Evolutionary conservation across 805 yeast species (phyloP).

Genomic region (Kluyveromyces dobzhanskii): DNA sequence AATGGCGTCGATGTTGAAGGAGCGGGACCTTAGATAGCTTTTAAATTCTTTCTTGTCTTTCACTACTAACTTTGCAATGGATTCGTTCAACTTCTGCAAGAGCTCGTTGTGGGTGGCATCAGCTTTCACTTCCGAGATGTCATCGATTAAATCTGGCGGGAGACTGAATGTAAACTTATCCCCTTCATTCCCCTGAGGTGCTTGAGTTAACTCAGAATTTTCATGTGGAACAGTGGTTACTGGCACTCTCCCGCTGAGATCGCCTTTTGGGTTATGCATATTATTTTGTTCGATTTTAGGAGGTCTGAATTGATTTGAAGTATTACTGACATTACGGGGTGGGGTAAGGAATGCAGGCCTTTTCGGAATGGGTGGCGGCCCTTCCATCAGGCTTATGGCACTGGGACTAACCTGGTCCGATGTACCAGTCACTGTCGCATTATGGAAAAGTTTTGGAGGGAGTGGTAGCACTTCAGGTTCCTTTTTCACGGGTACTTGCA

Average conservation of each 20-base stretch:
- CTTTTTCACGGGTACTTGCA: conserved; percentile 2
- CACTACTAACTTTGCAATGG: conserved; percentile 8
- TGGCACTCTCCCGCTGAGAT: neutral
- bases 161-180: neutral
- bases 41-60: conserved; percentile 7
- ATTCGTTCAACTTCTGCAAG: conserved; percentile 8
- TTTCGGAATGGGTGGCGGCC: neutral
- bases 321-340: neutral
- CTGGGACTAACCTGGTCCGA: no score
- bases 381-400: no score
- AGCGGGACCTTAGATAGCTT: neutral
- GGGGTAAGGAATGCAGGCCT: neutral
- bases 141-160: conserved; percentile 10
- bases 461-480: neutral
- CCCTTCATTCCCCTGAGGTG: neutral
- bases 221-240: neutral
- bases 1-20: neutral
- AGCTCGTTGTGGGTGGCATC: conserved; percentile 11
- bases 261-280: neutral
- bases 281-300: neutral
- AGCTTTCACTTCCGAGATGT: neutral
- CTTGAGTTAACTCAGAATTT: neutral
- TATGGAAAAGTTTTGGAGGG: neutral
- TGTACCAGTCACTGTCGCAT: neutral
- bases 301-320: neutral